These are phyloP conservation scores for Ustilago shanxiensis DNA, from an alignment of 1,284 basidiomycete genomes.

Conservation along the genomic window DNA sequence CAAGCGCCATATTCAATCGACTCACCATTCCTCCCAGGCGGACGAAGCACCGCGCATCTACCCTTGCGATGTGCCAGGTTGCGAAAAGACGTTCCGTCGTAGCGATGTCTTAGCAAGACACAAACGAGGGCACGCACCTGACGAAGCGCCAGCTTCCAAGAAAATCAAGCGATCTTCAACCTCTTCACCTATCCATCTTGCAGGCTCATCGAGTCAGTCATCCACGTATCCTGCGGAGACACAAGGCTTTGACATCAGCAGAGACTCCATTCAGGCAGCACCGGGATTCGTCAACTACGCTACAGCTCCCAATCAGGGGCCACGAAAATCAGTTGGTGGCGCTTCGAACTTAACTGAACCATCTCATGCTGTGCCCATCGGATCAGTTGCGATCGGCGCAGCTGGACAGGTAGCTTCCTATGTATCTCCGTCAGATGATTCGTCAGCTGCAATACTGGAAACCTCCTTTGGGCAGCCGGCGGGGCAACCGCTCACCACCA, in stretches of 20 bases:
- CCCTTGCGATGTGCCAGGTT: conserved; percentile 11
- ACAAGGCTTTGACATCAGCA: no score
- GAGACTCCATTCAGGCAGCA: neutral
- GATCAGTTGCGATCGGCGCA: neutral
- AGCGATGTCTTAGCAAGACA: conserved; percentile 14
- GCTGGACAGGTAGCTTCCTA: neutral
- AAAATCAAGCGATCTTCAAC: conserved; percentile 20
- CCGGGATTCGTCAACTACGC: neutral
- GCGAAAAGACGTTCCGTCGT: conserved; percentile 12
- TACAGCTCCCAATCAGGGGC: neutral
- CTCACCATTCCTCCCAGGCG: conserved; percentile 9
- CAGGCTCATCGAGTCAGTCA: no score
- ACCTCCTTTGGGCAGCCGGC: neutral
- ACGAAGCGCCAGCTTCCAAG: conserved; percentile 3
- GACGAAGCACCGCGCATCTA: conserved; percentile 16
- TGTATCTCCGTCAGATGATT: neutral
- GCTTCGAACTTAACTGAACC: neutral
- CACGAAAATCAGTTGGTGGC: neutral
- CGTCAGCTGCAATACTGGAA: neutral
- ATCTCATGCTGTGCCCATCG: neutral
- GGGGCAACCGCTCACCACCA: conserved; percentile 4
- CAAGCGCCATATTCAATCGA: conserved; percentile 17
- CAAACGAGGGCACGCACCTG: conserved; percentile 12
- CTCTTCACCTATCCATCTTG: conserved; percentile 2
- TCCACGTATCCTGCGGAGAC: no score